Evolutionary conservation across 768 basidiomycete species (phyloP).

Genomic region (Tulasnella sp.): DNA sequence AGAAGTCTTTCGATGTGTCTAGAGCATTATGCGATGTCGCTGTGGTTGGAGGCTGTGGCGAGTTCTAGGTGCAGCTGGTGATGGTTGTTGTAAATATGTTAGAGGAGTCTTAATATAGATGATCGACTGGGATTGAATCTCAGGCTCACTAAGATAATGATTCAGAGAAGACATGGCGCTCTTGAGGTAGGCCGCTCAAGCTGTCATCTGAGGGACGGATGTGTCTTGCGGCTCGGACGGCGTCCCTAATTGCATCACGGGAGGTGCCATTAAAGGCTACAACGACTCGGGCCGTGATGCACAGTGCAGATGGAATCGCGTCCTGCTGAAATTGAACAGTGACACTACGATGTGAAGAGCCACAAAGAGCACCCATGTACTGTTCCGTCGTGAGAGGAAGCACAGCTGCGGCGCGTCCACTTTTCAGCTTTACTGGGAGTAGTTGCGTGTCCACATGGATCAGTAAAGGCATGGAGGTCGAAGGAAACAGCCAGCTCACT

Average conservation of each 20-base stretch:
- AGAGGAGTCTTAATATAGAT: neutral
- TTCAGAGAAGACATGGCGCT: constrained; percentile 12
- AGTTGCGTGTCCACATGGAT: constrained; percentile 15
- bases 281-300: neutral
- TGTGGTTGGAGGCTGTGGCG: constrained; percentile 12
- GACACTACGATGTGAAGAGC: constrained; percentile 2
- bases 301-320: neutral
- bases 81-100: neutral
- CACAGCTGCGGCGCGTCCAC: constrained; percentile 1
- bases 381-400: constrained; percentile 9
- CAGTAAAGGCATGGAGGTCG: neutral
- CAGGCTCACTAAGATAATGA: constrained; percentile 14
- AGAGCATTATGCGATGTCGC: constrained; percentile 13
- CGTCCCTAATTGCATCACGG: constrained; percentile 12
- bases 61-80: constrained; percentile 14
- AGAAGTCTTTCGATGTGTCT: neutral
- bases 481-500: constrained; percentile 16
- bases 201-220: neutral
- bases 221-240: neutral
- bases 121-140: neutral
- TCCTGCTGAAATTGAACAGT: constrained; percentile 14
- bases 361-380: constrained; percentile 16
- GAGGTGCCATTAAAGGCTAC: neutral
- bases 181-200: neutral
- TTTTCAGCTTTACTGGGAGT: neutral